Evolutionary conservation across 2,329 filamentous ascomycete genomes (phyloP).

Genomic region (Berkeleyomyces basicola): DNA sequence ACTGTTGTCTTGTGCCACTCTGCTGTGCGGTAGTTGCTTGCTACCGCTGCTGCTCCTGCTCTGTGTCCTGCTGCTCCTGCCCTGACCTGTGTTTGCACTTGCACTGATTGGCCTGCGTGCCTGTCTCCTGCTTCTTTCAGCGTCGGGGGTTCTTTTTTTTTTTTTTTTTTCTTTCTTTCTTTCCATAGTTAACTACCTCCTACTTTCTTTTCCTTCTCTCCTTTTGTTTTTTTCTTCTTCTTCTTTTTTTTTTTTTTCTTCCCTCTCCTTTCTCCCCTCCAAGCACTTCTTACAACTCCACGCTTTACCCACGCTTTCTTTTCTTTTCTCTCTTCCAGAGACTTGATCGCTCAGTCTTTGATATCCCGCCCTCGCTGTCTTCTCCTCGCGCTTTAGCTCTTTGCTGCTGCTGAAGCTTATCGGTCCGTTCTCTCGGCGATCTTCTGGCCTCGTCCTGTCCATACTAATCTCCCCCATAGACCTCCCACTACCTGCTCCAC

Average conservation of each 20-base stretch:
- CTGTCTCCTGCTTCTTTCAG: not conserved
- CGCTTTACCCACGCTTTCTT: not conserved
- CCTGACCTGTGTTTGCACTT: not conserved
- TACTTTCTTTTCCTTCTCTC: not conserved
- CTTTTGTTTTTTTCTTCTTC: not conserved
- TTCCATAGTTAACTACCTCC: not conserved
- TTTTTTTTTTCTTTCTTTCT: not conserved
- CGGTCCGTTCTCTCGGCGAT: not conserved
- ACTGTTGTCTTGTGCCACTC: not conserved
- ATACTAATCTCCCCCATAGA: not conserved
- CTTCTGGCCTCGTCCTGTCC: not conserved
- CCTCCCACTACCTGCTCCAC: not conserved
- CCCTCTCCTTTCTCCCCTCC: not conserved
- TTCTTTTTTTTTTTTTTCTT: not conserved
- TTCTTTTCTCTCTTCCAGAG: conserved; percentile 1
- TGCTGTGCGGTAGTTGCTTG: not conserved
- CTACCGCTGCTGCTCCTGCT: not conserved
- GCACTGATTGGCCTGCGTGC: not conserved
- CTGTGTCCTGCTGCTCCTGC: not conserved
- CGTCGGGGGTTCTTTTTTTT: not conserved
- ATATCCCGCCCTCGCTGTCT: conserved; percentile 1
- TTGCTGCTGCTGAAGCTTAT: conserved; percentile 7
- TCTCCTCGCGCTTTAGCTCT: conserved; percentile 9
- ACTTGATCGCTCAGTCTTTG: conserved; percentile 7
- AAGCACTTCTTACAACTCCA: conserved; percentile 4